These are phyloP conservation scores for Chrysoporthe puriensis DNA, from an alignment of 2,329 filamentous ascomycete species.

Conservation along the genomic window DNA sequence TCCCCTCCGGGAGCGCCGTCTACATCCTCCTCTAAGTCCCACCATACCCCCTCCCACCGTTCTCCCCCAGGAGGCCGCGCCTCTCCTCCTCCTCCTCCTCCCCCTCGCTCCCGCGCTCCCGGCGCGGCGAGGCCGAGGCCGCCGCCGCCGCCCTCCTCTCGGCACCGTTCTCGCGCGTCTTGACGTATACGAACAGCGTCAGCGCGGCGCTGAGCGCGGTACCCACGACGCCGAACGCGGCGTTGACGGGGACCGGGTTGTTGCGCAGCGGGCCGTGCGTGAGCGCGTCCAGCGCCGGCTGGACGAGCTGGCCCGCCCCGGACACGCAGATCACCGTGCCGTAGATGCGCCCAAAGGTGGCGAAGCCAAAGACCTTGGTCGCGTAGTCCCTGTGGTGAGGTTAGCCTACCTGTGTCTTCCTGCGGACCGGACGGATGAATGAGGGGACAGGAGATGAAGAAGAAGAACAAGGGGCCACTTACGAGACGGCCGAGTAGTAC, in stretches of 20 bases:
- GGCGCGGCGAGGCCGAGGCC: too few species aligned
- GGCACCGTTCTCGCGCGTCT: conserved; percentile 26
- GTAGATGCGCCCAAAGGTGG: conserved; percentile 81
- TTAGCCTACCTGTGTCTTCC: too few species aligned
- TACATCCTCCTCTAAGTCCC: background rate
- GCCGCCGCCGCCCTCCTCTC: background rate
- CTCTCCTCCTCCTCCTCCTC: background rate
- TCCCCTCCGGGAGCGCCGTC: background rate
- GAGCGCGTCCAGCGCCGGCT: conserved; percentile 70
- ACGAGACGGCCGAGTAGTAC: conserved; percentile 76
- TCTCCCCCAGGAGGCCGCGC: background rate
- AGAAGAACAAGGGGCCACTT: conserved; percentile 37
- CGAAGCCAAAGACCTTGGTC: conserved; percentile 78
- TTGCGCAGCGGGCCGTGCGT: conserved; percentile 65
- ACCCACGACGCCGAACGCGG: conserved; percentile 57
- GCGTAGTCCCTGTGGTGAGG: conserved; percentile 62
- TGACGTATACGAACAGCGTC: conserved; percentile 55
- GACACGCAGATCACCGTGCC: conserved; percentile 75
- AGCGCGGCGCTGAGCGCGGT: conserved; percentile 58
- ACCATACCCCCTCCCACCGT: background rate
- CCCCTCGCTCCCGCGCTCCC: background rate
- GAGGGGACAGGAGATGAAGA: background rate
- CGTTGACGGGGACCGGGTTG: conserved; percentile 68
- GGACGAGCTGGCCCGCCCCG: conserved; percentile 71
- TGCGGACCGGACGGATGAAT: too few species aligned